Conservation (phyloP, 306 rosid genomes). For the Herpetospermum pedunculosum region DNA sequence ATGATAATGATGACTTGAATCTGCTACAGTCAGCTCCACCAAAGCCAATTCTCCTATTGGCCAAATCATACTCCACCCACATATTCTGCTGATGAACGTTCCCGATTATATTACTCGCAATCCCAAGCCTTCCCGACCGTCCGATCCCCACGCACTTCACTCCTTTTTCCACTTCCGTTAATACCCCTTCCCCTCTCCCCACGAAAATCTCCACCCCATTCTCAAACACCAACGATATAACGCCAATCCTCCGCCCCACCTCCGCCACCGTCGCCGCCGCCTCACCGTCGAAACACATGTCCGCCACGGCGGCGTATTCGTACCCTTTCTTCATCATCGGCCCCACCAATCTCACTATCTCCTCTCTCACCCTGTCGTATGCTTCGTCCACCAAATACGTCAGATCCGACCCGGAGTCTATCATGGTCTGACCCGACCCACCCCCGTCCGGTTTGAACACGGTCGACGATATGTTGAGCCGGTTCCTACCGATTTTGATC, state of each 20-base stretch:
- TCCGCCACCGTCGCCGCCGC: slow-evolving; percentile 15
- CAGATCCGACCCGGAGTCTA: slow-evolving; percentile 80
- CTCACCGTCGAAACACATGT: slow-evolving; percentile 64
- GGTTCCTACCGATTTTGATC: slow-evolving; percentile 34
- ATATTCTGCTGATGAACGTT: slow-evolving; percentile 68
- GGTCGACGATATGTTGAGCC: slow-evolving; percentile 22
- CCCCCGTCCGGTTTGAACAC: slow-evolving; percentile 46
- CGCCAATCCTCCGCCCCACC: slow-evolving; percentile 56
- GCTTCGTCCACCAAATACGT: slow-evolving; percentile 65
- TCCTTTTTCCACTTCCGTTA: slow-evolving; percentile 63
- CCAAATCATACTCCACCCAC: slow-evolving; percentile 83
- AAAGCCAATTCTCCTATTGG: slow-evolving; percentile 47
- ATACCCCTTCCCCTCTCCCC: slow-evolving; percentile 25
- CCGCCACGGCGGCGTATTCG: slow-evolving; percentile 43
- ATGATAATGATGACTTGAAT: slow-evolving; percentile 17
- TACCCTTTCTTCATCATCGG: slow-evolving; percentile 45
- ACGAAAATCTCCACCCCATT: slow-evolving; percentile 60
- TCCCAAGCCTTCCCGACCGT: slow-evolving; percentile 56
- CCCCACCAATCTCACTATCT: slow-evolving; percentile 43
- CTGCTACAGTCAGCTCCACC: slow-evolving; percentile 67
- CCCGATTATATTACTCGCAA: slow-evolving; percentile 66
- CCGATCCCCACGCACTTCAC: slow-evolving; percentile 73
- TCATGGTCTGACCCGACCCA: slow-evolving; percentile 85
- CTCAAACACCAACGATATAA: slow-evolving; percentile 52
- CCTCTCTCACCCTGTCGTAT: slow-evolving; percentile 41